These are phyloP conservation scores for Lentinula edodes DNA, from an alignment of 768 basidiomycete species.

Conservation along the genomic window DNA sequence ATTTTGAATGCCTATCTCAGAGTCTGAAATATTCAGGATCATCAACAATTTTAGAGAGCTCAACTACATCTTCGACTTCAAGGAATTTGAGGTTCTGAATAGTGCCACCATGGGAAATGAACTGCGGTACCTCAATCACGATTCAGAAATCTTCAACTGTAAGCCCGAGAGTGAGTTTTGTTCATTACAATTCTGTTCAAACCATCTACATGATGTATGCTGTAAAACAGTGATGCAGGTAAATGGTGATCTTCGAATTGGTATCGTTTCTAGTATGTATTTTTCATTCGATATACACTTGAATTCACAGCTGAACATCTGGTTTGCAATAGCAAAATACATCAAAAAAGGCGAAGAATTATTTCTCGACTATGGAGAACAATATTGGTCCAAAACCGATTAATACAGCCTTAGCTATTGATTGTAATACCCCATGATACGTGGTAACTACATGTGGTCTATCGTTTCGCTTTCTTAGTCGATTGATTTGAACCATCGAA, in stretches of 20 bases:
- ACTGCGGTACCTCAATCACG: slow-evolving; percentile 39
- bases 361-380: slow-evolving; percentile 17
- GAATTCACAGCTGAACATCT: no score
- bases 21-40: background rate
- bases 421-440: background rate
- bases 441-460: background rate
- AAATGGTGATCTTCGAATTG: background rate
- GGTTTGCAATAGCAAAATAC: slow-evolving; percentile 9
- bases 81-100: slow-evolving; percentile 20
- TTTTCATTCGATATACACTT: no score
- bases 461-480: background rate
- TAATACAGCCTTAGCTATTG: background rate
- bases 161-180: background rate
- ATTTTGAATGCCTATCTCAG: background rate
- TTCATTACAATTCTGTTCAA: background rate
- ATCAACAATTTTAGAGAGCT: background rate
- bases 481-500: background rate
- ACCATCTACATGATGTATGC: no score
- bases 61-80: background rate
- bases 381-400: slow-evolving; percentile 8
- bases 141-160: background rate
- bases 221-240: background rate
- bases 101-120: slow-evolving; percentile 38
- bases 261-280: background rate
- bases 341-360: slow-evolving; percentile 14